Percentiles rank a stretch among this genome's conserved stretches.
These are phyloP conservation scores for Populus euphratica DNA, from an alignment of 345 rosid genomes.

Conservation along the genomic window DNA sequence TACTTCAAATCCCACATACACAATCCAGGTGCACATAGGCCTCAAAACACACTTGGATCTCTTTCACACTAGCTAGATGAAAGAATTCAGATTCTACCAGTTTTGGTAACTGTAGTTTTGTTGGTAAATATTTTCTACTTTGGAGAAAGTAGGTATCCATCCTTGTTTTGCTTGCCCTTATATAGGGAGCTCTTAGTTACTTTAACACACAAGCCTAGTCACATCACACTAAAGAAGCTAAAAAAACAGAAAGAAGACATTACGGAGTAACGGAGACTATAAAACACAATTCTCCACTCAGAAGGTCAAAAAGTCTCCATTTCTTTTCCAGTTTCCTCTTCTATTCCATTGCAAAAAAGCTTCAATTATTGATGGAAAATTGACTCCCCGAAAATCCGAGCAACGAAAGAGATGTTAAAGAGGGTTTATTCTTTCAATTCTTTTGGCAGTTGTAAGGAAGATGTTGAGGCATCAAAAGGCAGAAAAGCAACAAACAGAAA, in stretches of 20 bases:
- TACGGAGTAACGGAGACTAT: not conserved
- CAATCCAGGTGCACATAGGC: not conserved
- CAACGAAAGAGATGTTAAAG: conserved; percentile 44
- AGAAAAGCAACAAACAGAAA: conserved; percentile 24
- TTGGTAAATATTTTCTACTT: not conserved
- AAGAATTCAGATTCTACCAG: not conserved
- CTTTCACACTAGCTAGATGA: not conserved
- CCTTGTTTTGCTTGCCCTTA: not conserved
- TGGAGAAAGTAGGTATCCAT: not conserved
- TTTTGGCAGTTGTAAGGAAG: conserved; percentile 45
- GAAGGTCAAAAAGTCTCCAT: conserved; percentile 3
- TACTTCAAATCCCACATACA: conserved; percentile 17
- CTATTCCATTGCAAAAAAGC: conserved; percentile 27
- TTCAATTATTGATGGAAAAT: conserved; percentile 56
- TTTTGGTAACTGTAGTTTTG: conserved; percentile 1
- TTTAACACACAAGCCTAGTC: not conserved
- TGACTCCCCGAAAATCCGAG: conserved; percentile 38
- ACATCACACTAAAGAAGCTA: not conserved
- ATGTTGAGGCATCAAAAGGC: conserved; percentile 23
- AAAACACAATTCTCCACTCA: not conserved
- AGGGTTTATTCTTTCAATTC: conserved; percentile 33
- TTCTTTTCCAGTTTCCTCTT: conserved; percentile 24
- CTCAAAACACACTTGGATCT: not conserved
- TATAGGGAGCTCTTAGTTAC: not conserved
- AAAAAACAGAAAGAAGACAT: not conserved